Evolutionary conservation across 768 basidiomycete genomes (phyloP).

Genomic region (Leccinum obscurum): DNA sequence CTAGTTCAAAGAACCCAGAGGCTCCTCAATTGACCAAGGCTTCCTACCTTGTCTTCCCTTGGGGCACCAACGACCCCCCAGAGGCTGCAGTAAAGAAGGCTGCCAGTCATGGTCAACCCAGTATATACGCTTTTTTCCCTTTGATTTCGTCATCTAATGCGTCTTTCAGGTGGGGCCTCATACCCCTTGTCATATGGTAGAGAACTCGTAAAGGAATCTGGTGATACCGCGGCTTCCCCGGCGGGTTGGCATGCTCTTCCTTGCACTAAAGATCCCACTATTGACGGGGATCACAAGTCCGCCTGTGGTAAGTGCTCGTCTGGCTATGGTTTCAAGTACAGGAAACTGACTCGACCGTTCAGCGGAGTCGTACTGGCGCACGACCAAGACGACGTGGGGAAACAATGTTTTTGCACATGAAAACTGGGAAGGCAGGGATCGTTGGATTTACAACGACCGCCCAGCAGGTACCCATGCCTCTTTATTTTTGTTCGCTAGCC

Average conservation of each 20-base stretch:
- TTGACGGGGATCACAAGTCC: constrained; percentile 12
- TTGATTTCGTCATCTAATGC: not conserved
- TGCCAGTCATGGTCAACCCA: no score
- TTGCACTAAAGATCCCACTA: constrained; percentile 58
- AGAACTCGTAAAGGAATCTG: constrained; percentile 56
- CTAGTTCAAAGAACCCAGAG: constrained; percentile 54
- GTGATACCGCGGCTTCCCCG: constrained; percentile 79
- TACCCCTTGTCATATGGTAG: constrained; percentile 28
- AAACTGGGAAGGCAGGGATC: constrained; percentile 78
- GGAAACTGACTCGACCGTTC: constrained; percentile 12
- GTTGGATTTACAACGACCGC: constrained; percentile 72
- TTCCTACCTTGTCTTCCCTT: constrained; percentile 69
- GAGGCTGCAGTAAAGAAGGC: constrained; percentile 33
- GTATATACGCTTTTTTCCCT: no score
- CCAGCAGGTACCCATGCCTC: constrained; percentile 48
- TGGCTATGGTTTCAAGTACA: no score
- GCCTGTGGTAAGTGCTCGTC: constrained; percentile 10
- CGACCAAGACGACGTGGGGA: constrained; percentile 82
- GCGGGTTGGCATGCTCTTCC: constrained; percentile 92
- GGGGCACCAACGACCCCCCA: constrained; percentile 84
- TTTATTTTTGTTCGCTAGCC: not conserved
- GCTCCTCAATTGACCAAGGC: constrained; percentile 33
- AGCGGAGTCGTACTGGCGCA: constrained; percentile 45
- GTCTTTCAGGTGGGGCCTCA: not conserved
- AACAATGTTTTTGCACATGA: constrained; percentile 96